Percentiles rank a stretch among this genome's conserved stretches.
Conservation (phyloP, 495 filamentous ascomycete genomes). For the Achaetomiella virescens region DNA sequence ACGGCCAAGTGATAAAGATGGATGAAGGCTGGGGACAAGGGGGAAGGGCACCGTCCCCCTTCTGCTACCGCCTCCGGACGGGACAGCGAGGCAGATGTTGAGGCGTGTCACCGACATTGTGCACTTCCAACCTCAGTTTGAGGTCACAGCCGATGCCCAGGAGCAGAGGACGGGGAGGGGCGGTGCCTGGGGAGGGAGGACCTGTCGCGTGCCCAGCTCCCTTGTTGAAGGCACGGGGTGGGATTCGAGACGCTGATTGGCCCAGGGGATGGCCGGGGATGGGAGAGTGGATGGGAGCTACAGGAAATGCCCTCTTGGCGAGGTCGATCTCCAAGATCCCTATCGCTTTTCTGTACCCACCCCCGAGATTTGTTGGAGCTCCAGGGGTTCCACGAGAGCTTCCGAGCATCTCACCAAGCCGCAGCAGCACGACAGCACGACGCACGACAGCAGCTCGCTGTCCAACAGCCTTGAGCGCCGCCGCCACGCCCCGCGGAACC, state of each 20-base stretch:
- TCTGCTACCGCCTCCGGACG: neutral
- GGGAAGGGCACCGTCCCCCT: neutral
- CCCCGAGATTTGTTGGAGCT: neutral
- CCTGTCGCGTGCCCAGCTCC: slow-evolving; percentile 29
- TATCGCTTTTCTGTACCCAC: slow-evolving; percentile 1
- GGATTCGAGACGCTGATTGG: slow-evolving; percentile 21
- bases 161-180: slow-evolving; percentile 4
- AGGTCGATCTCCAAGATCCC: too few relatives aligned
- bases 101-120: slow-evolving; percentile 3
- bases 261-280: neutral
- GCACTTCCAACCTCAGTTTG: slow-evolving; percentile 1
- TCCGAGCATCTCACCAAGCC: neutral
- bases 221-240: slow-evolving; percentile 24
- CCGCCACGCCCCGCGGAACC: slow-evolving; percentile 4
- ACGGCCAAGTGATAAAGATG: too few relatives aligned
- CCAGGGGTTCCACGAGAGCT: neutral
- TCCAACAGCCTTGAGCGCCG: neutral
- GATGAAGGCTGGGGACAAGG: too few relatives aligned
- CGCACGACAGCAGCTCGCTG: neutral
- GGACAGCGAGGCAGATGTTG: neutral
- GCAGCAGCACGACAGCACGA: neutral
- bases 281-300: neutral
- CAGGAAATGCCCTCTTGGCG: neutral
- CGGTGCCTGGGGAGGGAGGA: slow-evolving; percentile 11
- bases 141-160: neutral